Base-by-base conservation (phyloP, 352 stramenopile genomes). In the Stramenopiles sp. region DNA sequence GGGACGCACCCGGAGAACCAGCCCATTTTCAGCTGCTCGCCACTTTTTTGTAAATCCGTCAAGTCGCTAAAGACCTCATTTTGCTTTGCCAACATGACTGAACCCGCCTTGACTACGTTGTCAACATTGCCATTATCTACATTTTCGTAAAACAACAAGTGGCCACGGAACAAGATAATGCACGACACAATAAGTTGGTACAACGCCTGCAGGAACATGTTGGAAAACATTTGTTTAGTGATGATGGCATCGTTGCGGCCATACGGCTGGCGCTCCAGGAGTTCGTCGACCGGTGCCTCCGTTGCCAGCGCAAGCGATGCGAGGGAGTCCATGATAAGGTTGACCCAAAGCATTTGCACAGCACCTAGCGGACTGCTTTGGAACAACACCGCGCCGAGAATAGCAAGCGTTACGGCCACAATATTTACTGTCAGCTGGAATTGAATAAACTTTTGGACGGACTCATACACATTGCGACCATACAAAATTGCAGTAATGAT, bases 291-390 rank as follows among this genome's bases (percentile, higher is more conserved):
- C 0, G 95, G 95, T 71, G 92, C 87, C 85, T 99, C 95, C 0
- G 95, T 98, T 30, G 93, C 96, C 0, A 99, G 90, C 22, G 95
- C 94, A 27, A 98, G 84, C 8, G 94, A 95, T 4, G 93, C 94
- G 83, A 97, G 95, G 22, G 92, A 97, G 84, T 99, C 95, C 94
- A 98, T 99, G 85, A 99, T 98, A n/a, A 99, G 87, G 84, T 99
- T 98, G 71, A 99, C 93, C 95, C 95, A 99, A 0, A 98, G 87
- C 88, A 99, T 92, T 85, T 98, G 95, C 0, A 98, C 92, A 33
- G 93, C 91, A 55, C 92, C 94, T 25, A 98, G 83, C 1, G 92
- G 92, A 55, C 4, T 14, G 4, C 4, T 4, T 14, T 14, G 4
- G 14, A 4, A 4, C 14, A 86, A 88, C 76, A 97, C 90, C n/a